Evolutionary conservation across 2,329 filamentous ascomycete species (phyloP), one percentile per base, ranked within the genome.

Genomic region (Bipolaris gigantea): DNA sequence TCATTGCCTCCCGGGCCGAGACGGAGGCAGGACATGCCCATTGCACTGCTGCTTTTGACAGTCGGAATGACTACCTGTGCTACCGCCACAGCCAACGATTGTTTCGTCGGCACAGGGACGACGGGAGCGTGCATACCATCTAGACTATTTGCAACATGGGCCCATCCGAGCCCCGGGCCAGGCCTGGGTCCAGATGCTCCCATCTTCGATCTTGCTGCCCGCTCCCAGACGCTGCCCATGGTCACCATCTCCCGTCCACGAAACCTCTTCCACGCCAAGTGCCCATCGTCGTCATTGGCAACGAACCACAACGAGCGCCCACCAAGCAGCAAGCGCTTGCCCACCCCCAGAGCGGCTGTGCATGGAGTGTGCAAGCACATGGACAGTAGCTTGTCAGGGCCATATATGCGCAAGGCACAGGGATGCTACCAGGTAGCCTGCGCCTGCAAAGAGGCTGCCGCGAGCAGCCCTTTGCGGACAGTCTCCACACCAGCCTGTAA

Each of bases 121-220:
- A 46, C 64, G 70, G 69, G 56, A 61, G 36, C 56, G 39, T 61
- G 70, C 71, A 73, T 57, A 33, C 30, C 51, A 48, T 50, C 48
- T 48, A 58, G 47, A 36, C 56, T 47, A 53, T 16, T 34, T 59
- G 67, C 53, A 60, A 66, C 65, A 50, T 54, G 25, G 55, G 44
- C 49, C 41, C 47, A 30, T 35, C 46, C 36, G 45, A 53, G 40
- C 50, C 50, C 44, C 53, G 38, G 39, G 34, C 49, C 38, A 48
- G 51, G 55, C 33, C 35, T 45, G 16, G 9, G 21, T 19, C 34
- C 33, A 35, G 27, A 21, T 34, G 8, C 25, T 23, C 41, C 55
- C 19, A 50, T 50, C 36, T 53, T 61, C 46, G 30, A 55, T 60
- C 54, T 50, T 43, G 53, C 42, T 53, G 43, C 35, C 61, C 63